Evolutionary conservation across 768 basidiomycete genomes (phyloP), one percentile per base, ranked within the genome.

Genomic region (Leccinum subgranulosum): DNA sequence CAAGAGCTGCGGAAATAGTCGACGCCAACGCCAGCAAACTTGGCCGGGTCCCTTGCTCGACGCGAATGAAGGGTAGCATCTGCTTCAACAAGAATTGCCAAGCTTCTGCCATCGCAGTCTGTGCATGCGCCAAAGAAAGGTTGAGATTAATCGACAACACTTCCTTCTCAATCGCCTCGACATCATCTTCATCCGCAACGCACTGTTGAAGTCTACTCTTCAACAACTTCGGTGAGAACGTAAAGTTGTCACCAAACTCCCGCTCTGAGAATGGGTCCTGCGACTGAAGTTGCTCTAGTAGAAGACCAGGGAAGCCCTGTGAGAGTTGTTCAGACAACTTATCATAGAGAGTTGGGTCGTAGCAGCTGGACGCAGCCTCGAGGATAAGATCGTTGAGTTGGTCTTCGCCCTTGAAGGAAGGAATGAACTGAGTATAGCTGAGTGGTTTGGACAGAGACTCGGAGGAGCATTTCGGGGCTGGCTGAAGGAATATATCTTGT

Each of bases 81-180:
- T 85, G 83, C 43, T 83, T 81, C 45, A 94, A 76, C 46, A 96
- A 71, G 47, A 79, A 77, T 51, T 86, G 84, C 92, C 92, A 96
- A 4, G 92, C 82, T 56, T 90, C 84, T 0, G 88, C 82, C 47
- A 93, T 77, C 2, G 84, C 75, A 2, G 82, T 83, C 69, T 95
- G 90, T 1, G 90, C 80, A 64, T 96, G 88, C 21, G 90, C 78
- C 39, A 97, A 75, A 1, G 93, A 94, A 49, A 94, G 80, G 67
- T 95, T 94, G 62, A 94, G 80, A 70, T 97, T 97, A 69, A 95
- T 84, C 1, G 86, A 84, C 49, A 83, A 76, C 3, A 93, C 74
- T 33, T 81, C 79, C 50, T 79, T 83, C 61, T 89, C 82, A 14
- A 84, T 74, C 5, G 74, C 73, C 11, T 84, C 79, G 1, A 76